phyloP scores from a whole-genome alignment of 345 rosid genomes.

The Psidium guajava region DNA sequence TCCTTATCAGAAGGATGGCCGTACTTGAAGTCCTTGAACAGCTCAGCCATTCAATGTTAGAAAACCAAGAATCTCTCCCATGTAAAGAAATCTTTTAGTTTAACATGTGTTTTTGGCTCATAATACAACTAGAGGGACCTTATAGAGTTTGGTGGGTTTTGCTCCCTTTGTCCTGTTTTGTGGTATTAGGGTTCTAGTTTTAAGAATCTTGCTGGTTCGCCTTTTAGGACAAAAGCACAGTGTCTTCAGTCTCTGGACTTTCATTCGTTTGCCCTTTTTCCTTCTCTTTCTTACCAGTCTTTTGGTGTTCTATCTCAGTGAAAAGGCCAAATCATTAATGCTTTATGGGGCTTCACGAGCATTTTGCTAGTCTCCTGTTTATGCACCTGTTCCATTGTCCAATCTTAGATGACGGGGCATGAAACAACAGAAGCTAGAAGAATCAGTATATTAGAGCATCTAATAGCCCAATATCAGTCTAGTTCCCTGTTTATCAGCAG shows the following conservation, averaged over 20 bases:
- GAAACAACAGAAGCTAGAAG: no score
- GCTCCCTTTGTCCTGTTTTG: background rate
- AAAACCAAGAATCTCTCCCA: background rate
- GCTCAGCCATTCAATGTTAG: background rate
- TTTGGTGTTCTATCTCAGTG: no score
- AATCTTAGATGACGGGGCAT: no score
- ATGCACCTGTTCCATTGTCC: background rate
- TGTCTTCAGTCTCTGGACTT: background rate
- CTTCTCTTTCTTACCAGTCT: background rate
- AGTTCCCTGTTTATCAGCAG: background rate
- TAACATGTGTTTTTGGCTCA: background rate
- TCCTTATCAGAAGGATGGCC: constrained; percentile 1
- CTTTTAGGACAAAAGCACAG: background rate
- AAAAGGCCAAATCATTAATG: background rate
- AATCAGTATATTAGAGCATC: background rate
- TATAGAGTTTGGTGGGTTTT: background rate
- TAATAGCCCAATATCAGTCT: background rate
- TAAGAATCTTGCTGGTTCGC: background rate
- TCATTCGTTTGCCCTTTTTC: background rate
- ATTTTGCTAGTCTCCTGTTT: background rate
- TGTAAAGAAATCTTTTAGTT: background rate
- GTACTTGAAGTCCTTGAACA: constrained; percentile 6
- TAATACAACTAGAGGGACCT: background rate
- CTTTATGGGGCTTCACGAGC: background rate
- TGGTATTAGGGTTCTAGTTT: background rate